Evolutionary conservation across 805 yeast genomes (phyloP).

Genomic region (Hanseniaspora nectarophila): DNA sequence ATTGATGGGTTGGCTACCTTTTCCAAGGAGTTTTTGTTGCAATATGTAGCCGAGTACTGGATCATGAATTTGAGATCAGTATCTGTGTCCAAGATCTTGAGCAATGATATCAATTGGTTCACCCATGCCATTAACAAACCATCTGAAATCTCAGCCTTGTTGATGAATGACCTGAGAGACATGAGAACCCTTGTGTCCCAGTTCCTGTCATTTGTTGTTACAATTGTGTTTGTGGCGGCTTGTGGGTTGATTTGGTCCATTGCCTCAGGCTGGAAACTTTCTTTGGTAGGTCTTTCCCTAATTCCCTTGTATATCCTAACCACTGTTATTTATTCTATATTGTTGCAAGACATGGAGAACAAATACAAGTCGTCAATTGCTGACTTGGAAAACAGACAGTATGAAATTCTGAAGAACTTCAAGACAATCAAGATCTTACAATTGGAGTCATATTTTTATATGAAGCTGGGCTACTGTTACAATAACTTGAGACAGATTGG

Average conservation of each 20-base stretch:
- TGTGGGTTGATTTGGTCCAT: conserved; percentile 71
- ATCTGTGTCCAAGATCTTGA: conserved; percentile 39
- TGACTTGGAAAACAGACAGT: conserved; percentile 38
- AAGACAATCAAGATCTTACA: conserved; percentile 52
- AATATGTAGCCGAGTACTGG: conserved; percentile 58
- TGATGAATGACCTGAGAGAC: conserved; percentile 76
- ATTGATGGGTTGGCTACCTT: conserved; percentile 51
- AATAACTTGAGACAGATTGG: conserved; percentile 33
- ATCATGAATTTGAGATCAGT: conserved; percentile 39
- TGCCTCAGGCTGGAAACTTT: conserved; percentile 70
- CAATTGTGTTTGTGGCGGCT: conserved; percentile 41
- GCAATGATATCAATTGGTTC: conserved; percentile 47
- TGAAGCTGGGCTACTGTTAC: neutral
- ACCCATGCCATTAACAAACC: conserved; percentile 31
- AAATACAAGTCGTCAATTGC: conserved; percentile 47
- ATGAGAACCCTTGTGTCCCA: conserved; percentile 53
- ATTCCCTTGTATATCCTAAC: conserved; percentile 49
- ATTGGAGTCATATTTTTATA: conserved; percentile 38
- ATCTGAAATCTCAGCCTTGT: conserved; percentile 48
- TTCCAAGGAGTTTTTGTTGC: conserved; percentile 38
- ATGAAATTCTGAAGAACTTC: conserved; percentile 46
- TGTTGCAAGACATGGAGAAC: conserved; percentile 47
- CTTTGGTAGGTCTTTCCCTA: conserved; percentile 69
- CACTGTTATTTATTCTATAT: conserved; percentile 40
- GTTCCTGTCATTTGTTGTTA: conserved; percentile 43